Evolutionary conservation across 306 rosid species (phyloP).

Genomic region (Adenanthera pavonina): DNA sequence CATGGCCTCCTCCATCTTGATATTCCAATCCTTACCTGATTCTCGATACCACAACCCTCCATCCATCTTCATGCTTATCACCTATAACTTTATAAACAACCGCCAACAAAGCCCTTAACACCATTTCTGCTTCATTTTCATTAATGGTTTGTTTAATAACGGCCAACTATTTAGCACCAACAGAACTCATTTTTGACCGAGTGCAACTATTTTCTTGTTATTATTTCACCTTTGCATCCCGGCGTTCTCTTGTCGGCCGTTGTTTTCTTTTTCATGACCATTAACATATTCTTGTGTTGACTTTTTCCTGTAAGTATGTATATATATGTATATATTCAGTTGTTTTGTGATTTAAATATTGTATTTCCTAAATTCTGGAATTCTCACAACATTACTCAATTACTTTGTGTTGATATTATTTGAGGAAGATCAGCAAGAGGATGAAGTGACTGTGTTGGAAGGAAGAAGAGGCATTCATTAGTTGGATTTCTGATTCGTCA

Average conservation of each 20-base stretch:
- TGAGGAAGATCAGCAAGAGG: neutral
- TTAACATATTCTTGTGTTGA: no score
- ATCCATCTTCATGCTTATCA: neutral
- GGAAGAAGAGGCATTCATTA: neutral
- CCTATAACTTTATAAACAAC: no score
- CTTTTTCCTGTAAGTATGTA: no score
- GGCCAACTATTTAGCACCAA: no score
- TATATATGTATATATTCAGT: neutral
- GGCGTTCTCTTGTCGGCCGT: no score
- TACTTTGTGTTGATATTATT: neutral
- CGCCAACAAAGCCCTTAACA: no score
- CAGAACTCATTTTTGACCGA: no score
- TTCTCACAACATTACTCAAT: neutral
- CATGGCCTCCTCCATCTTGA: constrained; percentile 8
- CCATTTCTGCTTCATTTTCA: no score
- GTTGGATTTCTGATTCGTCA: neutral
- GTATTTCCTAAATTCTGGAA: neutral
- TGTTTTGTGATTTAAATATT: neutral
- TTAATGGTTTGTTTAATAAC: no score
- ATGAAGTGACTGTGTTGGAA: neutral
- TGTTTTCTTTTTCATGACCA: no score
- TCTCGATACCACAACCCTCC: neutral
- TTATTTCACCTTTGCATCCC: no score
- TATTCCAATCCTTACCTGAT: constrained; percentile 1
- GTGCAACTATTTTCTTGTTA: no score